Evolutionary conservation across 139 green algal genomes (phyloP), one percentile per base, ranked within the genome.

Genomic region (Chlamydomonas schloesseri): DNA sequence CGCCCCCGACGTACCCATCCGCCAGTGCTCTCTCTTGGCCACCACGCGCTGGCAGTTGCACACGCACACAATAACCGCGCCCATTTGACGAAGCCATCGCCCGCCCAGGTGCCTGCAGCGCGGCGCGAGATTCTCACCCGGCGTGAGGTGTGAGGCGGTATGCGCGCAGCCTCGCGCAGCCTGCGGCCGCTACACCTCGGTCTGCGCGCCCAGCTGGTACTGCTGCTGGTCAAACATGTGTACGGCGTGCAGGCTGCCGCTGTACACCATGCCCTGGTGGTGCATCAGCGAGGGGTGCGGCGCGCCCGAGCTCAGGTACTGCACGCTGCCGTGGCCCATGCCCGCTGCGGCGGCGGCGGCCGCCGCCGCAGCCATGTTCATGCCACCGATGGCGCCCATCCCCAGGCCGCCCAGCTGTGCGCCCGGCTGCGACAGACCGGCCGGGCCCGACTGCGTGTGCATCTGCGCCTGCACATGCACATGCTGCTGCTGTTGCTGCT

Each of bases 141-240:
- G n/a, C n/a, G n/a, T n/a, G n/a, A n/a, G n/a, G n/a, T n/a, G n/a
- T n/a, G n/a, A n/a, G n/a, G n/a, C n/a, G n/a, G n/a, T n/a, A n/a
- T n/a, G n/a, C n/a, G n/a, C n/a, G n/a, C n/a, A n/a, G n/a, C n/a
- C n/a, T n/a, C n/a, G n/a, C n/a, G n/a, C n/a, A n/a, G n/a, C n/a
- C n/a, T n/a, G n/a, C n/a, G n/a, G n/a, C n/a, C 55, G 18, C 21
- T 67, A 85, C 4, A 85, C 79, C 67, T 85, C 79, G 23, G 79
- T 29, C 67, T 85, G 79, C 21, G 67, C 34, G 8, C 62, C 78
- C 28, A 84, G 46, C 50, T 70, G 64, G n/a, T 75, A 46, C 64
- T 84, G 78, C 67, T 70, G 65, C 6, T 58, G 70, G 67, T 85
- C 79, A 67, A 77, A 85, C 79, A 85, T 76, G 21, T 50, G 5